Evolutionary conservation across 2,329 filamentous ascomycete species (phyloP).

Genomic region (Talaromyces sp.): DNA sequence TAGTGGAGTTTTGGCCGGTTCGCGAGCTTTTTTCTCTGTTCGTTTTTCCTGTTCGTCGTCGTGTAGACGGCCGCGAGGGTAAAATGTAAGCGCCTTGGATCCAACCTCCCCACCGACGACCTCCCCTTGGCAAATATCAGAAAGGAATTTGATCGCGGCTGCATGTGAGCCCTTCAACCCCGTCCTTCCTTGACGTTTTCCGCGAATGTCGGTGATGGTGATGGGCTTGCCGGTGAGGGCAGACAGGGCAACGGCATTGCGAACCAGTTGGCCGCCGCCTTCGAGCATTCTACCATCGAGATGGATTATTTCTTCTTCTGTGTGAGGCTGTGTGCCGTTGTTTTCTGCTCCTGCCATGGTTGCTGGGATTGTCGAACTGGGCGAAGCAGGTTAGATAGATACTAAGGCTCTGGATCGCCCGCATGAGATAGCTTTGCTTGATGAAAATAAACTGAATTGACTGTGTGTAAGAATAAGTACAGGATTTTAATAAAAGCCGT

Average conservation of each 20-base stretch:
- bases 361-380: not conserved
- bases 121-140: conserved; percentile 44
- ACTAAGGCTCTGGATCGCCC: too few species aligned
- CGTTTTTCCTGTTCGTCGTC: not conserved
- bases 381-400: too few species aligned
- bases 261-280: conserved; percentile 59
- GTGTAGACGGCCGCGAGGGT: conserved; percentile 17
- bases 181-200: conserved; percentile 44
- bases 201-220: conserved; percentile 51
- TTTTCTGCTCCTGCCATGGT: not conserved
- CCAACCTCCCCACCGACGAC: conserved; percentile 32
- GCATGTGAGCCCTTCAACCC: conserved; percentile 57
- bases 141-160: conserved; percentile 51
- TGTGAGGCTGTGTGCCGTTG: not conserved
- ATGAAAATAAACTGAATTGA: too few species aligned
- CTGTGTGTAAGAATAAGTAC: too few species aligned
- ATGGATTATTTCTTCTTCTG: conserved; percentile 20
- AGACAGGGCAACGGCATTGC: conserved; percentile 53
- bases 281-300: conserved; percentile 56
- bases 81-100: conserved; percentile 31
- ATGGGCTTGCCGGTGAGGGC: conserved; percentile 49
- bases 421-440: too few species aligned
- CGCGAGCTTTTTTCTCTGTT: not conserved
- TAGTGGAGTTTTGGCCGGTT: not conserved
- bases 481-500: too few species aligned